Evolutionary conservation across 805 yeast genomes (phyloP), one percentile per base, ranked within the genome.

Genomic region (Wickerhamomyces queroliae): DNA sequence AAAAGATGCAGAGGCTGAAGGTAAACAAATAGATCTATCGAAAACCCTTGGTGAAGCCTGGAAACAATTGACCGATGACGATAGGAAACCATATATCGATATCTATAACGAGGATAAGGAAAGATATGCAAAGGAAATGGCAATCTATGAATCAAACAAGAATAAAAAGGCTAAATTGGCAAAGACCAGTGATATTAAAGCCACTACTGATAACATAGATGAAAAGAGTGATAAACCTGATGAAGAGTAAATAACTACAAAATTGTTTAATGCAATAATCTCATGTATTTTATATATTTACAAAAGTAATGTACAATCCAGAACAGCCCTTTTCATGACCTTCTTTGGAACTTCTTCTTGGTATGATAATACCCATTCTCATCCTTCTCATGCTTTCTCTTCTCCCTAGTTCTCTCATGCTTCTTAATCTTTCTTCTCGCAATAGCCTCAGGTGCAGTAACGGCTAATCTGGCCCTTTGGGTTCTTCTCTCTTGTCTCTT

Each of bases 21-120:
- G 79, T 9, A 67, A 70, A 23, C 67, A 57, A 20, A 63, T 63
- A 29, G 96, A 90, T 55, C 67, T 86, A 33, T 81, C 95, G 2
- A 81, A 76, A 52, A 82, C 83, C 13, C 67, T 90, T 66, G 78
- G 95, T 2, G 96, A 86, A 46, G 80, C 83, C 4, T 90, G 97
- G 97, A 85, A 85, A 53, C 69, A 66, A 38, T 68, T 90, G 49
- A 75, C 70, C 41, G 83, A 79, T 28, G 83, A 78, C 22, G 85
- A 74, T 9, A 74, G 85, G 41, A 77, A 76, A 47, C 89, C 90
- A 3, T 90, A 76, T 58, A 78, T 78, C 52, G 80, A 83, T 41
- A 61, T 83, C 38, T 88, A 82, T 56, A 90, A 81, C 53, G 84
- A 82, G 37, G 96, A 87, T 49, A 78, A 82, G 52, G 73, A 73